Evolutionary conservation across 1,284 basidiomycete genomes (phyloP).

Genomic region (Tylopilus orsonianus): DNA sequence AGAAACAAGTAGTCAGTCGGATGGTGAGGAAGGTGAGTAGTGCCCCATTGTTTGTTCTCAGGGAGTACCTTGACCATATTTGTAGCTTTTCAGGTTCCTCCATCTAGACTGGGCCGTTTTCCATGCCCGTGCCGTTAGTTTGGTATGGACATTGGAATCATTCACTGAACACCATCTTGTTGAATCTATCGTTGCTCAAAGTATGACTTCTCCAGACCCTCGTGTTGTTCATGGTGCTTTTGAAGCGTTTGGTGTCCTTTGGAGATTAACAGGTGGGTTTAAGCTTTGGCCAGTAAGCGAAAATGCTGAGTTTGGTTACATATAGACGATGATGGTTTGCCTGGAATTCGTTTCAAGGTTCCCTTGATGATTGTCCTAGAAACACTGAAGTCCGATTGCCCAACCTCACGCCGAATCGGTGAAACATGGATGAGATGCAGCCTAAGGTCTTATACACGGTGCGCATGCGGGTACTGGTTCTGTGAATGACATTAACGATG

Average conservation of each 20-base stretch:
- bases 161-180: constrained; percentile 63
- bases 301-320: constrained; percentile 4
- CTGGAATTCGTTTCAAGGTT: constrained; percentile 78
- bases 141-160: constrained; percentile 85
- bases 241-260: constrained; percentile 90
- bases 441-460: constrained; percentile 89
- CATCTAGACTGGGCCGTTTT: constrained; percentile 66
- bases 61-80: constrained; percentile 6
- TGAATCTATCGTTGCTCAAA: constrained; percentile 74
- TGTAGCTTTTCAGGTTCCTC: constrained; percentile 76
- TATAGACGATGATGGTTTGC: constrained; percentile 81
- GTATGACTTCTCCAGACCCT: constrained; percentile 56
- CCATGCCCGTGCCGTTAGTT: constrained; percentile 78
- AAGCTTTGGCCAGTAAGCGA: background rate
- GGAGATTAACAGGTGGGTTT: constrained; percentile 79
- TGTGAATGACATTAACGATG: constrained; percentile 4
- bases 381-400: constrained; percentile 74
- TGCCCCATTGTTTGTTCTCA: background rate
- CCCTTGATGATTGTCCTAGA: constrained; percentile 90
- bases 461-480: constrained; percentile 19
- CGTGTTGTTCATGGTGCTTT: constrained; percentile 60
- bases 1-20: constrained; percentile 51
- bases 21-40: constrained; percentile 53
- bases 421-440: constrained; percentile 97
- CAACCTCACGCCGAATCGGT: constrained; percentile 70